Evolutionary conservation across 2,329 filamentous ascomycete species (phyloP).

Genomic region (Boeremia lycopersici): DNA sequence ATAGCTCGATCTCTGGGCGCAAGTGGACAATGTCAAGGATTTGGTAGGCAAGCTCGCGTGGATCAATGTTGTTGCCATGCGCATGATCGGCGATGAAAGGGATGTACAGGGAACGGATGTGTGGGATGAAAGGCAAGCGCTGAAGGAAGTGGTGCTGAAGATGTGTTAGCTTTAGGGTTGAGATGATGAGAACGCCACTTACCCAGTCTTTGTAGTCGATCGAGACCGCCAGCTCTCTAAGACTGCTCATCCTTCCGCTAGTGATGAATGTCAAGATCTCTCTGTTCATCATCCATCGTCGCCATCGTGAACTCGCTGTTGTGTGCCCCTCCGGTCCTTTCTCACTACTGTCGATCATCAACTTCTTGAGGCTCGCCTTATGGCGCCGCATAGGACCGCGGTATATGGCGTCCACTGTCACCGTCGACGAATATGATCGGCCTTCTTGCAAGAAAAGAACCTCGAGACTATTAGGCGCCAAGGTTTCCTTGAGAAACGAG

Average conservation of each 20-base stretch:
- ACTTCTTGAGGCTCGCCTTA: slow-evolving; percentile 70
- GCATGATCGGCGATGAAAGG: slow-evolving; percentile 69
- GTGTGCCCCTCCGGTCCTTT: slow-evolving; percentile 53
- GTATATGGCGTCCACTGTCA: slow-evolving; percentile 74
- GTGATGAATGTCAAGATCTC: slow-evolving; percentile 76
- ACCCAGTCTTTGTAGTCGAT: slow-evolving; percentile 82
- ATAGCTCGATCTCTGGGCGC: slow-evolving; percentile 75
- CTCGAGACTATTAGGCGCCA: slow-evolving; percentile 80
- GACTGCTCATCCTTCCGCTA: slow-evolving; percentile 73
- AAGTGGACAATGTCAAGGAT: slow-evolving; percentile 79
- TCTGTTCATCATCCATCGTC: slow-evolving; percentile 72
- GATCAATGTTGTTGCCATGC: slow-evolving; percentile 61
- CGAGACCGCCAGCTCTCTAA: slow-evolving; percentile 74
- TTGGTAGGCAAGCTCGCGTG: slow-evolving; percentile 74
- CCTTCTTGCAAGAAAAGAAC: slow-evolving; percentile 77
- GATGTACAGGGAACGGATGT: slow-evolving; percentile 74
- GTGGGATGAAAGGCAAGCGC: slow-evolving; percentile 71
- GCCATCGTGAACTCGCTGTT: slow-evolving; percentile 57
- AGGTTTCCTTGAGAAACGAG: slow-evolving; percentile 75
- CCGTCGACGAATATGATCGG: slow-evolving; percentile 59
- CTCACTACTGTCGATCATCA: slow-evolving; percentile 75
- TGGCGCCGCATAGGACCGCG: slow-evolving; percentile 73
- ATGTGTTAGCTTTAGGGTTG: slow-evolving; percentile 10
- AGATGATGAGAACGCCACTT: slow-evolving; percentile 39
- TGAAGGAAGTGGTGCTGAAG: slow-evolving; percentile 77